These are phyloP conservation scores for Naematelia encephala DNA, from an alignment of 768 basidiomycete genomes.

Conservation along the genomic window DNA sequence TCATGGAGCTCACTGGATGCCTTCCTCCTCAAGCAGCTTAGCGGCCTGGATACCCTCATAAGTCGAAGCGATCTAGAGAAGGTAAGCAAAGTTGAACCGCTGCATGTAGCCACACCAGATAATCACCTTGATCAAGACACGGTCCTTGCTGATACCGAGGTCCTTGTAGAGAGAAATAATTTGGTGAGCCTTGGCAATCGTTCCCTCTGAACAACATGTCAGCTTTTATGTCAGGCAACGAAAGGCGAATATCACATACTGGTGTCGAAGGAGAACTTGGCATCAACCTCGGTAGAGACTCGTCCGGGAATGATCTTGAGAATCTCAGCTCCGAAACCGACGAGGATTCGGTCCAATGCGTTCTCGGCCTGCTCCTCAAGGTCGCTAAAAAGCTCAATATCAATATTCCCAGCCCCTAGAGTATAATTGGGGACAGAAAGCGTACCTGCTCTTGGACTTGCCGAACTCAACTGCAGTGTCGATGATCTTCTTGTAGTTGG, in stretches of 20 bases:
- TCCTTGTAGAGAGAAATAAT: conserved; percentile 92
- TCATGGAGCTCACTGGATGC: conserved; percentile 61
- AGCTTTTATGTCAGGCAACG: neutral
- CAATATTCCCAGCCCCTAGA: neutral
- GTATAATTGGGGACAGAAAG: neutral
- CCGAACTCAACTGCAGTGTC: conserved; percentile 49
- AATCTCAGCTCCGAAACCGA: conserved; percentile 96
- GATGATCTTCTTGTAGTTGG: conserved; percentile 66
- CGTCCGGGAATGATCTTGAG: conserved; percentile 93
- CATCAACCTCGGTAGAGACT: conserved; percentile 98
- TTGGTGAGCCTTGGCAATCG: conserved; percentile 54
- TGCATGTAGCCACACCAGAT: no score
- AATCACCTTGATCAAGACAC: conserved; percentile 81
- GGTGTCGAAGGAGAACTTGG: conserved; percentile 94
- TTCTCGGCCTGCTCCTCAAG: conserved; percentile 70
- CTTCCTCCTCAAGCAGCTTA: conserved; percentile 84
- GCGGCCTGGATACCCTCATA: conserved; percentile 99
- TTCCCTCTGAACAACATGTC: conserved; percentile 30
- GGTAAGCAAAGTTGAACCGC: no score
- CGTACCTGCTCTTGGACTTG: conserved; percentile 71
- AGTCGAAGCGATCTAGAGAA: conserved; percentile 88
- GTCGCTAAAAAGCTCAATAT: conserved; percentile 46
- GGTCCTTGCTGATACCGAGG: conserved; percentile 88
- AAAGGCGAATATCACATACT: conserved; percentile 50
- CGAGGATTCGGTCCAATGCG: conserved; percentile 86